These are phyloP conservation scores for Colletotrichum neosansevieriae DNA, from an alignment of 2,329 filamentous ascomycete species.

Conservation along the genomic window DNA sequence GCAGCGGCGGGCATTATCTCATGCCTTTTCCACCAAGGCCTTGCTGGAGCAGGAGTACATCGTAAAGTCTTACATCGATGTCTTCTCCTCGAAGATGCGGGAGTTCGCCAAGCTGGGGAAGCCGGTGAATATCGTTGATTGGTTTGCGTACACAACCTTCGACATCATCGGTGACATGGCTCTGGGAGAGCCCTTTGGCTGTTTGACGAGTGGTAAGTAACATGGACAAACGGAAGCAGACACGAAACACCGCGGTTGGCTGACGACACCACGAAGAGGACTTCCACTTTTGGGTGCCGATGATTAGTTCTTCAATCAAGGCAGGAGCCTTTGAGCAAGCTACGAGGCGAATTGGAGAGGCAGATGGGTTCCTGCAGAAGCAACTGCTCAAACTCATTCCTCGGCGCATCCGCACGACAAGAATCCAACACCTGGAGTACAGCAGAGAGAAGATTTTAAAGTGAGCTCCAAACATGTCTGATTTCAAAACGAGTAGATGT, in stretches of 20 bases:
- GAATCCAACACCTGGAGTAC: not conserved
- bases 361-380: not conserved
- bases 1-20: conserved; percentile 18
- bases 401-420: not conserved
- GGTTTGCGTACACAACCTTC: conserved; percentile 54
- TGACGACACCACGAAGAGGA: not conserved
- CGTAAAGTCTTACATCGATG: conserved; percentile 19
- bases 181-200: conserved; percentile 58
- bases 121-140: conserved; percentile 45
- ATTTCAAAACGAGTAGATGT: not conserved
- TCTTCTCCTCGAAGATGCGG: conserved; percentile 19
- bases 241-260: fast-evolving
- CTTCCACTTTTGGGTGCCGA: conserved; percentile 26
- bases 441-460: not conserved
- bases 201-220: conserved; percentile 30
- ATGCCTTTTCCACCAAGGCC: conserved; percentile 15
- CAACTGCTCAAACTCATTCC: not conserved
- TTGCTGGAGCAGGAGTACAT: conserved; percentile 29
- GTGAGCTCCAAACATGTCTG: not conserved
- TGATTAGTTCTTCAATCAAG: conserved; percentile 30
- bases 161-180: conserved; percentile 60
- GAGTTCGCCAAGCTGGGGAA: conserved; percentile 11
- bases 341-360: conserved; percentile 13
- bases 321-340: conserved; percentile 26
- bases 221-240: not conserved